Percentiles rank a stretch among this genome's conserved stretches.
Conservation (phyloP, 306 rosid species). For the Alnus rubra region DNA sequence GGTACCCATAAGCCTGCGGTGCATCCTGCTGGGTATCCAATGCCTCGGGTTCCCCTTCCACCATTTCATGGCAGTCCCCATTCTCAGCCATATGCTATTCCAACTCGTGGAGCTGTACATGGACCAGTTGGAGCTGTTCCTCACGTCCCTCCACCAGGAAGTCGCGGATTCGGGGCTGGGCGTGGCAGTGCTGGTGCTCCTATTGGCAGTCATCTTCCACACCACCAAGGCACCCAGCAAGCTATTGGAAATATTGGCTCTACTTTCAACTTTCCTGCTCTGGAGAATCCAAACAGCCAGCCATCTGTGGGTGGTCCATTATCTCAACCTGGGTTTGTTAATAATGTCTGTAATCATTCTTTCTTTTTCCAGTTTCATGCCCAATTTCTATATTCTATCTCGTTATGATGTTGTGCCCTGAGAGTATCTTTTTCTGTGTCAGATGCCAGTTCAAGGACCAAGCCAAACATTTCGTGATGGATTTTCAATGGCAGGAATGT, state of each 20-base stretch:
- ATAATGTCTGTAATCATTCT: constrained; percentile 56
- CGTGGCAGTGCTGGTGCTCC: constrained; percentile 82
- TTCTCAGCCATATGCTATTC: constrained; percentile 99
- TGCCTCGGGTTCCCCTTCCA: constrained; percentile 81
- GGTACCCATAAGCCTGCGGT: constrained; percentile 90
- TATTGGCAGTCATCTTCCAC: constrained; percentile 86
- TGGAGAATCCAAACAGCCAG: constrained; percentile 95
- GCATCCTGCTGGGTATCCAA: constrained; percentile 87
- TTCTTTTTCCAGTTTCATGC: not conserved
- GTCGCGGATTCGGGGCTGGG: constrained; percentile 92
- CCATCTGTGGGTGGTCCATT: constrained; percentile 94
- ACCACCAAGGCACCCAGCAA: constrained; percentile 86
- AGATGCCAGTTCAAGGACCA: constrained; percentile 90
- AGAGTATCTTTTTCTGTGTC: constrained; percentile 30
- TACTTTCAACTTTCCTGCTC: constrained; percentile 67
- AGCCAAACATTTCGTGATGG: constrained; percentile 89
- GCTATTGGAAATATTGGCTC: constrained; percentile 80
- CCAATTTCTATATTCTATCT: constrained; percentile 5
- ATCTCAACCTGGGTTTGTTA: constrained; percentile 96
- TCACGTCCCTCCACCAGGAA: constrained; percentile 93
- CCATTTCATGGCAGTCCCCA: constrained; percentile 87
- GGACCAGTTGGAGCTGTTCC: constrained; percentile 99
- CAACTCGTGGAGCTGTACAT: constrained; percentile 94
- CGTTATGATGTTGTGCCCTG: constrained; percentile 20
- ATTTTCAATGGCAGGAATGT: constrained; percentile 87